phyloP scores from a whole-genome alignment of 106 monocot species.

The Dioscorea zingiberensis region DNA sequence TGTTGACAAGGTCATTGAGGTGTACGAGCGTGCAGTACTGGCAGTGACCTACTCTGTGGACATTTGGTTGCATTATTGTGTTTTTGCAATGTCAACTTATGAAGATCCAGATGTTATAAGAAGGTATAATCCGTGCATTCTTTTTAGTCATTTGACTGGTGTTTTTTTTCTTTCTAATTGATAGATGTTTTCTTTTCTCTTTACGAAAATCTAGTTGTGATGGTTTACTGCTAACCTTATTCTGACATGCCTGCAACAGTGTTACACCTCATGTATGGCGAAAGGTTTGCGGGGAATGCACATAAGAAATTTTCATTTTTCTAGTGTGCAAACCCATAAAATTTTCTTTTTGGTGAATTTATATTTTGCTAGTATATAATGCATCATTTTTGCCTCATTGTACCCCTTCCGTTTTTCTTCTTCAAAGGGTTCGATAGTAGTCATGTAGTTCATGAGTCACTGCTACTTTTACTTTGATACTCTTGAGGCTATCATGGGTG shows the following conservation, averaged over 20 bases:
- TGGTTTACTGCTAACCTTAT: conserved; percentile 32
- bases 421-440: conserved; percentile 29
- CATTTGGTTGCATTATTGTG: conserved; percentile 93
- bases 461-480: conserved; percentile 32
- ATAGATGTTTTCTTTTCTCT: background rate
- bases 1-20: conserved; percentile 77
- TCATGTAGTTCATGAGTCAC: conserved; percentile 31
- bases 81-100: conserved; percentile 85
- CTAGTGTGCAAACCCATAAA: conserved; percentile 23
- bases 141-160: background rate
- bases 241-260: conserved; percentile 39
- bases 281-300: conserved; percentile 54
- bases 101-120: conserved; percentile 79
- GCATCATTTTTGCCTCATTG: conserved; percentile 12
- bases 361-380: conserved; percentile 15
- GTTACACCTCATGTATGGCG: conserved; percentile 27
- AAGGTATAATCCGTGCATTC: conserved; percentile 48
- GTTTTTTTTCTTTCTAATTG: too few relatives aligned
- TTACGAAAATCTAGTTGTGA: background rate
- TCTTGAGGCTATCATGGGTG: conserved; percentile 52
- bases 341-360: conserved; percentile 7
- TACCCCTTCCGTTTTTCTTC: conserved; percentile 14
- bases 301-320: conserved; percentile 19
- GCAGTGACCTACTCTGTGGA: conserved; percentile 98
- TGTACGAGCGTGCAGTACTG: conserved; percentile 85